Evolutionary conservation across 371 early-diverging fungal species (phyloP), one percentile per base, ranked within the genome.

Genomic region (Choanephora cucurbitarum): DNA sequence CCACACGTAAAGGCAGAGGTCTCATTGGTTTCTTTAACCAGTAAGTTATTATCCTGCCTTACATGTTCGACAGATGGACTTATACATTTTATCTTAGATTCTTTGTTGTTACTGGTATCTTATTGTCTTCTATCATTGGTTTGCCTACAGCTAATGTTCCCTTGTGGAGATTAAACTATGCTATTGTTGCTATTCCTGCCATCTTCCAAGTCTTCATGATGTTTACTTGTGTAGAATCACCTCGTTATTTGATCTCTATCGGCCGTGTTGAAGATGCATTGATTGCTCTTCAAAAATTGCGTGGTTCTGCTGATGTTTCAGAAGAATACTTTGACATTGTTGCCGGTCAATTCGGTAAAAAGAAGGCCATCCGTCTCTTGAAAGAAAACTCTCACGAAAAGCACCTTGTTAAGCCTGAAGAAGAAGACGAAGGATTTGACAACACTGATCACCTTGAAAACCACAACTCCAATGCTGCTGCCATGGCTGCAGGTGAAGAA

Each of bases 181-280:
- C 83, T 4, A 60, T 86, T 58, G 84, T 83, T 18, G 84, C 81
- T 18, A 75, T 90, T 31, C 87, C 92, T 15, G 80, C 88, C 0
- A 40, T 87, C n/a, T 45, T 90, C 18, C 92, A 94, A 62, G 64
- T 81, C 18, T 62, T 85, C 24, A 55, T 90, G 52, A 69, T 92
- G 56, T 75, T 78, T 1, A 81, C 87, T n/a, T 81, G 89, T 54
- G 86, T 88, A 32, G 94, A 95, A 59, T 84, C 89, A 19, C 95
- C 91, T 21, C 79, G 83, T 33, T 90, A 87, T 69, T 70, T 90
- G 31, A 70, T 87, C 6, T 84, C 84, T 24, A 72, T 81, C 58
- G 68, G 69, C 46, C 73, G 72, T 11, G 59, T 79, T 5, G 77
- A 81, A 15, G 85, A 87, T 59, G 88, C 86, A 14, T 69, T 73